Evolutionary conservation across 345 rosid species (phyloP).

Genomic region (Clausena lansium): DNA sequence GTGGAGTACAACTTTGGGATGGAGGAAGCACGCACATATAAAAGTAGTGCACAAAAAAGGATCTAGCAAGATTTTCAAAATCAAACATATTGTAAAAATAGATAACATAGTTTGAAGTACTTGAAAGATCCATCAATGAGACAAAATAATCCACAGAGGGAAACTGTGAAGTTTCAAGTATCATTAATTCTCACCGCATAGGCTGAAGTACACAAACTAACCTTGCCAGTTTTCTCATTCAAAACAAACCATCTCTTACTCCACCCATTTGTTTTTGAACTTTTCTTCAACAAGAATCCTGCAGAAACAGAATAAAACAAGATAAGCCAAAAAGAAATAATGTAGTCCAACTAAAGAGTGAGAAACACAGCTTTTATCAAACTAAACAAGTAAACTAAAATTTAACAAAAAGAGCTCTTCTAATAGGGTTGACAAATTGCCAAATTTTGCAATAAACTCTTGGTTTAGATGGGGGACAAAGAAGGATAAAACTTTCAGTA

Average conservation of each 20-base stretch:
- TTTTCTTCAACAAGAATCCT: constrained; percentile 92
- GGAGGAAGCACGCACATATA: not conserved
- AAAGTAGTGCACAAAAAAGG: not conserved
- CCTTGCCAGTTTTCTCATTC: constrained; percentile 98
- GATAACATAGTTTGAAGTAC: not conserved
- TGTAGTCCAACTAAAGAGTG: not conserved
- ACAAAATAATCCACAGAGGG: not conserved
- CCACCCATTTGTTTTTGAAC: constrained; percentile 93
- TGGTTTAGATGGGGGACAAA: not conserved
- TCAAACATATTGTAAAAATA: not conserved
- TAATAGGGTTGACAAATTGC: not conserved
- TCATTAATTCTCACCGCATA: not conserved
- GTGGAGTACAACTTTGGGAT: not conserved
- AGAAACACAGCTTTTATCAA: not conserved
- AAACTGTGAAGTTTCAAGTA: not conserved
- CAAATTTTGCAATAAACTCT: not conserved
- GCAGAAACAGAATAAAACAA: constrained; percentile 26
- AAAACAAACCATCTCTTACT: constrained; percentile 93
- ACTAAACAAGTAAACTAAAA: not conserved
- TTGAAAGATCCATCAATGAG: not conserved
- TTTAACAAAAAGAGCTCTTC: too few species aligned
- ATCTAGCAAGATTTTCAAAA: not conserved
- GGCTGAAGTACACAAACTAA: constrained; percentile 24
- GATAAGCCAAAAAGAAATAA: not conserved
- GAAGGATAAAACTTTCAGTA: not conserved